phyloP scores from a whole-genome alignment of 768 basidiomycete species.

The Boletellus sp. region DNA sequence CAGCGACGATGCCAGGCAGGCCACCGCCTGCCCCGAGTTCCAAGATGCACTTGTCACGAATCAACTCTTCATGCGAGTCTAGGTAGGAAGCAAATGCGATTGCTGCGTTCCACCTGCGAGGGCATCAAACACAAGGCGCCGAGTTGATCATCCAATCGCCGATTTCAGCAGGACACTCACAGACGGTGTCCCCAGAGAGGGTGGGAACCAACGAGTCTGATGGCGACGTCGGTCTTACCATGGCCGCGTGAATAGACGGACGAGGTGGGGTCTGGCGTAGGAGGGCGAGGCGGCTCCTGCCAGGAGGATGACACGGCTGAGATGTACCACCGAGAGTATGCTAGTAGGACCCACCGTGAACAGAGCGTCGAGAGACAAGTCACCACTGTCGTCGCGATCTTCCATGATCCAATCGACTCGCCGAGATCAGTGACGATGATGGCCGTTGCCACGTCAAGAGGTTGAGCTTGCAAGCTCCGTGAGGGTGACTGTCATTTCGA shows the following conservation, averaged over 20 bases:
- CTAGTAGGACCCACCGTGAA: slow-evolving; percentile 44
- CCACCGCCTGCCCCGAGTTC: slow-evolving; percentile 95
- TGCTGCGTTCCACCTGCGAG: slow-evolving; percentile 74
- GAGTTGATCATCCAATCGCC: too few relatives aligned
- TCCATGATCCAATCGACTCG: slow-evolving; percentile 5
- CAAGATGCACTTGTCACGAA: slow-evolving; percentile 50
- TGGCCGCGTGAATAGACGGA: slow-evolving; percentile 43
- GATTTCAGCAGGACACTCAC: slow-evolving; percentile 36
- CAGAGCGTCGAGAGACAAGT: slow-evolving; percentile 40
- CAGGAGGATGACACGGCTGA: too few relatives aligned
- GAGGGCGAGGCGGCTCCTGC: slow-evolving; percentile 62
- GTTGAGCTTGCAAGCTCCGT: too few relatives aligned
- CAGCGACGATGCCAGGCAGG: slow-evolving; percentile 75
- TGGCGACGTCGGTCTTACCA: slow-evolving; percentile 38
- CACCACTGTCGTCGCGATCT: slow-evolving; percentile 23
- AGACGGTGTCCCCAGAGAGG: slow-evolving; percentile 81
- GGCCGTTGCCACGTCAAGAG: too few relatives aligned
- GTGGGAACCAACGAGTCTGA: slow-evolving; percentile 74
- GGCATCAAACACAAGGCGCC: not conserved
- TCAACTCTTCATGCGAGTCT: slow-evolving; percentile 49
- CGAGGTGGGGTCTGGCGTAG: slow-evolving; percentile 59
- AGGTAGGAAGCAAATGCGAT: slow-evolving; percentile 68
- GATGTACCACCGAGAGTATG: too few relatives aligned
- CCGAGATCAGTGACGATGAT: not conserved
- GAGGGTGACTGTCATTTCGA: too few relatives aligned